These are phyloP conservation scores for Millerago galiae DNA, from an alignment of 805 yeast genomes.

Conservation along the genomic window DNA sequence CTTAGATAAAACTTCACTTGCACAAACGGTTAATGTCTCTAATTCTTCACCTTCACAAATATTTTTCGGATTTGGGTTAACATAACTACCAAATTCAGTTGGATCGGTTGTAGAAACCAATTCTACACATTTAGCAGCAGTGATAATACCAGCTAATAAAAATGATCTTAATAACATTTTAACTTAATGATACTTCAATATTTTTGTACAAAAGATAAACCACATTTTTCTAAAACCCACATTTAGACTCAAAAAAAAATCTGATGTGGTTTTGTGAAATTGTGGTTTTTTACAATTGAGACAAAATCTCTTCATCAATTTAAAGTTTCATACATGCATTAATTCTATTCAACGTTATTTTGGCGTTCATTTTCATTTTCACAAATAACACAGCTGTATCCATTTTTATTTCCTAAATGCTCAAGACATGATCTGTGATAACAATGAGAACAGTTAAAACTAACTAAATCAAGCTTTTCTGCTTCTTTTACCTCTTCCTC, in stretches of 20 bases:
- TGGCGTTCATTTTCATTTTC: slow-evolving; percentile 7
- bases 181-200: neutral
- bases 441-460: slow-evolving; percentile 62
- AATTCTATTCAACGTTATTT: neutral
- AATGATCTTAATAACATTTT: slow-evolving; percentile 11
- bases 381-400: slow-evolving; percentile 37
- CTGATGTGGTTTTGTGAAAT: too few species aligned
- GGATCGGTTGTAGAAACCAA: slow-evolving; percentile 16
- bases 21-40: slow-evolving; percentile 36
- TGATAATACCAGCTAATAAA: slow-evolving; percentile 1
- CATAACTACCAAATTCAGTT: slow-evolving; percentile 35
- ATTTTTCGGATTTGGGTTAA: slow-evolving; percentile 41
- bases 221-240: neutral
- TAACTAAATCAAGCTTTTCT: slow-evolving; percentile 31
- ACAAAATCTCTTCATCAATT: neutral
- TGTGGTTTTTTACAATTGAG: too few species aligned
- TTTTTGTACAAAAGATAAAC: neutral
- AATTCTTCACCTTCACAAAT: slow-evolving; percentile 40
- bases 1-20: slow-evolving; percentile 38
- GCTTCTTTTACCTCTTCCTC: slow-evolving; percentile 2
- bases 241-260: too few species aligned
- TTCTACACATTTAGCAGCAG: slow-evolving; percentile 8
- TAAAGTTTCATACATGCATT: neutral
- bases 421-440: slow-evolving; percentile 55
- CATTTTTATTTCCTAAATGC: slow-evolving; percentile 34